Conservation (phyloP, 192 early-diverging fungal genomes). For the Thamnidium elegans region DNA sequence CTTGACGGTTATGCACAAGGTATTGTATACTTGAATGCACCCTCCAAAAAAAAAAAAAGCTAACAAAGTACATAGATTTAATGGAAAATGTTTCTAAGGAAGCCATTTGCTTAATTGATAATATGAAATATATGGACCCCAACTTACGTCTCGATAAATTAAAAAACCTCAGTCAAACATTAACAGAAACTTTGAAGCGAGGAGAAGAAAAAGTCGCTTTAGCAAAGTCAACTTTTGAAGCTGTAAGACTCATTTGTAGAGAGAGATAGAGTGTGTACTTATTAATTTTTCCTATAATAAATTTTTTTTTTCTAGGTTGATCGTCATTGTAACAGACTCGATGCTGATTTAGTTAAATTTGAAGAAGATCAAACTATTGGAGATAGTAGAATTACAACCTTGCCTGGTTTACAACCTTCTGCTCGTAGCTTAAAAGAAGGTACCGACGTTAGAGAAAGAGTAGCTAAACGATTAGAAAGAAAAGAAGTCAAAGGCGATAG, state of each 20-base stretch:
- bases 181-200: slow-evolving; percentile 77
- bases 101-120: slow-evolving; percentile 71
- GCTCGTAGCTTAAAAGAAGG: slow-evolving; percentile 32
- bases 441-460: slow-evolving; percentile 43
- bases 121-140: slow-evolving; percentile 49
- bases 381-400: slow-evolving; percentile 41
- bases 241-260: slow-evolving; percentile 50
- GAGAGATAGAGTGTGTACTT: background rate
- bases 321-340: slow-evolving; percentile 81
- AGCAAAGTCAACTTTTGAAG: slow-evolving; percentile 90
- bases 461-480: slow-evolving; percentile 27
- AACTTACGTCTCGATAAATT: slow-evolving; percentile 55
- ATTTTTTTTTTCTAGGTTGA: slow-evolving; percentile 72
- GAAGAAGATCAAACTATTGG: slow-evolving; percentile 88
- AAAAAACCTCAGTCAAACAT: slow-evolving; percentile 48
- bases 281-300: background rate
- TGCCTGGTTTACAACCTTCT: slow-evolving; percentile 20
- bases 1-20: slow-evolving; percentile 77
- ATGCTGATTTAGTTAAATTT: slow-evolving; percentile 89
- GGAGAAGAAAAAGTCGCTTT: slow-evolving; percentile 93
- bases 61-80: slow-evolving; percentile 50
- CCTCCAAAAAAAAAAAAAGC: background rate
- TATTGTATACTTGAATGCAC: slow-evolving; percentile 17
- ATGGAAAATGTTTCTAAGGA: slow-evolving; percentile 64
- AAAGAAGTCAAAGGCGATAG: slow-evolving; percentile 31